Evolutionary conservation across 768 basidiomycete genomes (phyloP).

Genomic region (Hydnomerulius pinastri): DNA sequence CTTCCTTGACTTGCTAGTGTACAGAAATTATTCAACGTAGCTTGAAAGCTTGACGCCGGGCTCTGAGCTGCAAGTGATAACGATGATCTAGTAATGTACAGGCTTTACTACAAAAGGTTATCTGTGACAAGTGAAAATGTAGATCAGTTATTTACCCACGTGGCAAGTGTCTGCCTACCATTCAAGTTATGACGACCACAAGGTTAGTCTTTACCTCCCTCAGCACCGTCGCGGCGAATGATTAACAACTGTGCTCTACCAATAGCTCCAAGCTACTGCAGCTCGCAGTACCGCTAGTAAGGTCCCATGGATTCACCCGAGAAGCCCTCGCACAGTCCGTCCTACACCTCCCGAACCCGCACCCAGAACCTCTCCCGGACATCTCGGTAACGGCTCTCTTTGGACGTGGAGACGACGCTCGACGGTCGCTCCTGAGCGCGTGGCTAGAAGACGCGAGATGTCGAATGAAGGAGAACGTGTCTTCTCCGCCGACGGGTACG

Average conservation of each 20-base stretch:
- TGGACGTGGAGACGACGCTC: conserved; percentile 66
- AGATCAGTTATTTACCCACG: background rate
- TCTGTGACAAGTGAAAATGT: background rate
- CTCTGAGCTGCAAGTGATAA: background rate
- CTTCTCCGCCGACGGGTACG: conserved; percentile 15
- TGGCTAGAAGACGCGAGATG: conserved; percentile 71
- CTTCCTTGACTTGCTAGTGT: conserved; percentile 2
- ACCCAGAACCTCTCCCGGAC: conserved; percentile 65
- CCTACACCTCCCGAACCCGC: conserved; percentile 49
- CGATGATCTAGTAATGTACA: too few relatives aligned
- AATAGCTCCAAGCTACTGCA: conserved; percentile 46
- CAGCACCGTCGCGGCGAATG: background rate
- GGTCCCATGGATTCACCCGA: conserved; percentile 73
- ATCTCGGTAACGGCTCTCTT: conserved; percentile 72
- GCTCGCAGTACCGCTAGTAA: conserved; percentile 63
- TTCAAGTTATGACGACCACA: conserved; percentile 12
- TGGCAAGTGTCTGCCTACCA: background rate
- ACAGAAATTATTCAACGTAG: conserved; percentile 5
- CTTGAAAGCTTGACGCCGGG: background rate
- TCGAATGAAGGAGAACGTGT: conserved; percentile 42
- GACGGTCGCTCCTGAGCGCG: conserved; percentile 62
- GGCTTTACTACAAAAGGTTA: too few relatives aligned
- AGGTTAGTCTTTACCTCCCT: conserved; percentile 13
- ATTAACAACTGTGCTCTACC: background rate
- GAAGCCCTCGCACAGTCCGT: conserved; percentile 67